Base-by-base conservation (phyloP, 2,329 filamentous ascomycete genomes). In the Huntiella abstrusa region DNA sequence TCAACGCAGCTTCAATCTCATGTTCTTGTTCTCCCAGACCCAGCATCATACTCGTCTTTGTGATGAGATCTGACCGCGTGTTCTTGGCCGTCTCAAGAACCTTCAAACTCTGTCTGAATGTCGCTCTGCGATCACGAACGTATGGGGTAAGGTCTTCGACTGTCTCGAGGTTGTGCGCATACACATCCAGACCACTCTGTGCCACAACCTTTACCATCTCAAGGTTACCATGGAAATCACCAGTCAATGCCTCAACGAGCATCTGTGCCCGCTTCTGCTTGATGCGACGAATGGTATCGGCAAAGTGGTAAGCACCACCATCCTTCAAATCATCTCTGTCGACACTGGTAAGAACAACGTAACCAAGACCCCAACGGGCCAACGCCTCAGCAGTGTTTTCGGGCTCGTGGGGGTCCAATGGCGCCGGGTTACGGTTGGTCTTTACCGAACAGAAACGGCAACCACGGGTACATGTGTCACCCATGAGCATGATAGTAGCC, bases 401-500 rank as follows among this genome's bases (percentile, higher is more conserved):
- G 1, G 91, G 91, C 64, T 98, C 91, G 62, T 96, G 88, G 2
- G 84, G 83, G 60, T 98, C 91, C 43, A 98, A 71, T 8, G 91
- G 83, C 37, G 79, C 65, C 10, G 85, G 78, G 1, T 68, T 65
- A 38, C 82, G 77, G 49, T 68, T 79, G 3, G 91, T 98, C 71
- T 96, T 96, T 45, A 98, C 91, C 53, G 80, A 85, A 71, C 91
- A 98, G 69, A 98, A 98, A 45, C 91, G 77, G 64, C 91, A 98
- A 13, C 88, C 91, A 50, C 91, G 75, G 13, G 91, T 98, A 64
- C 91, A 98, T 6, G 88, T 96, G 62, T 98, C 91, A 53, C 91
- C 91, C 87, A 96, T 96, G 41, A 98, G 68, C 91, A 98, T 98
- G 62, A 98, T 96, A 8, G 91, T 98, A 2, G 91, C 91, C 32